These are phyloP conservation scores for Stentor coeruleus DNA, from an alignment of 73 alveolate genomes.

Conservation along the genomic window DNA sequence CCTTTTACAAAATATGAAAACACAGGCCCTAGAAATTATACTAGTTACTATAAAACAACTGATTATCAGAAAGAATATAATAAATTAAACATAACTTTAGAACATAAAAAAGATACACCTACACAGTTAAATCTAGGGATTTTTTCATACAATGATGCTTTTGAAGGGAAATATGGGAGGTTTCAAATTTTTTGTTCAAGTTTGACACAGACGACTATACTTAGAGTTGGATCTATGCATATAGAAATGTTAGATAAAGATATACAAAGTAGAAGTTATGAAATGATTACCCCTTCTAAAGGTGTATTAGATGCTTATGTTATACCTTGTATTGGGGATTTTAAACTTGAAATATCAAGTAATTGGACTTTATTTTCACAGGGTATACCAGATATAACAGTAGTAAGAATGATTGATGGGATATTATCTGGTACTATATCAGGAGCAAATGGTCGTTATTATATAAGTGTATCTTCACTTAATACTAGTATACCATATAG, in stretches of 20 bases:
- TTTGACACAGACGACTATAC: background rate
- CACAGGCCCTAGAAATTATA: background rate
- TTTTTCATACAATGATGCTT: background rate
- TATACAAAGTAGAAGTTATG: background rate
- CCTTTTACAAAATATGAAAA: background rate
- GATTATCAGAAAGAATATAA: background rate
- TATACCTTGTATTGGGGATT: background rate
- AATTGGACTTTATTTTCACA: background rate
- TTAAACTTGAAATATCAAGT: conserved; percentile 1
- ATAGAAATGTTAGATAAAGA: background rate
- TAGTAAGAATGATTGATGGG: background rate
- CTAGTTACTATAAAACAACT: background rate
- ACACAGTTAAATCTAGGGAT: background rate
- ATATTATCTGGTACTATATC: background rate
- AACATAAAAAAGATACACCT: background rate
- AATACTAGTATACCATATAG: background rate
- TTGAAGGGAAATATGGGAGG: background rate
- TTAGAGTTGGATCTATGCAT: background rate
- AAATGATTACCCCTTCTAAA: background rate
- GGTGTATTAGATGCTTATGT: conserved; percentile 3
- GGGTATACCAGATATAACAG: background rate
- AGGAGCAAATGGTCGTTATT: conserved; percentile 2
- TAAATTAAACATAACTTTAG: background rate
- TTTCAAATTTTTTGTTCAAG: background rate
- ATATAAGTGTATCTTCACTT: background rate